Base-by-base conservation (phyloP, 2,329 filamentous ascomycete species). In the Periglandula ipomoeae region DNA sequence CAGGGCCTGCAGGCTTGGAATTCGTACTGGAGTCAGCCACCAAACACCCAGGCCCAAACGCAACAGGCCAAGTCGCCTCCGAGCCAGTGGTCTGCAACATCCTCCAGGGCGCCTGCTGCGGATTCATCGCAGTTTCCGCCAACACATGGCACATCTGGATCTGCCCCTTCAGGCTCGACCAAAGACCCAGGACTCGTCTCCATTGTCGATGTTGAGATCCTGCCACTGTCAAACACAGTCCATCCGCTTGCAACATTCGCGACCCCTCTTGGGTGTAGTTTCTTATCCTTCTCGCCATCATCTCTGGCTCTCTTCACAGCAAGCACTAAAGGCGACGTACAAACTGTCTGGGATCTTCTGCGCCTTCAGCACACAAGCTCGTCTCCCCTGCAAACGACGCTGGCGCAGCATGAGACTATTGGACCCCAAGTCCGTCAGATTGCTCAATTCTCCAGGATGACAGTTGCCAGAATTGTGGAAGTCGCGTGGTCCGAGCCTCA, bases 391-490 rank as follows among this genome's bases (percentile, higher is more conserved):
- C 81, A 82, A 58, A 68, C 70, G 38, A 66, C 68, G 0, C 55
- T 66, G n/a, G 46, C 59, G 7, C 73, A 75, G 37, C 74, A 70
- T 49, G 67, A 61, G 15, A 67, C 64, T 27, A 64, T 65, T 15
- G 74, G 79, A 0, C 76, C 78, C 5, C 73, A 78, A 49, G 87
- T 96, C 27, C 84, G 89, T 43, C 88, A 95, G 63, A 76, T 96
- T 52, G 88, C 89, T 7, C 82, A 90, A 52, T 96, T 95, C 61
- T 87, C 88, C 19, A 83, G 93, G 37, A 85, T 96, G 79, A 97
- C 91, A 2, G 85, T 91, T 44, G 89, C 93, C 3, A 86, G 87
- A 47, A 88, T 97, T 48, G 79, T 96, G 20, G 91, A 96, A 60
- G 87, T 95, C 38, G 81, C 83, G 3, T 98, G 93, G 93, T 85